Base-by-base conservation (phyloP, 108 stramenopile genomes). In the Pseudonitzschia delicatissima region DNA sequence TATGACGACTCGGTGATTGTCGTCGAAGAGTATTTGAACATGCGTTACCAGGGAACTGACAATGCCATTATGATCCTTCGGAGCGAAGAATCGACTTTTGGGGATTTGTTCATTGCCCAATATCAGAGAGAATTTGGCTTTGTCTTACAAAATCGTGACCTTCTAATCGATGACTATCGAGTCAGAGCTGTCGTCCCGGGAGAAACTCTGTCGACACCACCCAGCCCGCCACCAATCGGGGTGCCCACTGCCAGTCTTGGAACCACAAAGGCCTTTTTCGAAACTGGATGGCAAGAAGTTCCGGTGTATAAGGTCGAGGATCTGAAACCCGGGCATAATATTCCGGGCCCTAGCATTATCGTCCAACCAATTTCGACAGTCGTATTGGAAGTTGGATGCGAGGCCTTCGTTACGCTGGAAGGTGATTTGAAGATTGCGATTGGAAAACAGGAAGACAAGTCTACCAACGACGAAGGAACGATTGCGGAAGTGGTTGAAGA, bases 41-140 rank as follows among this genome's bases (percentile, higher is more conserved):
- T 98, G 73, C 83, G 98, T 4, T 99, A 94, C 69, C 69, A 91
- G 60, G 98, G 98, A 27, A 98, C 98, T 0, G 98, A 99, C 64
- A 97, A 88, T 57, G 92, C 96, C 20, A 85, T 96, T 49, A 97
- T 98, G 96, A 90, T 93, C 25, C 39, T 29, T 25, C 57, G 66
- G 53, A 64, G 31, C 25, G 21, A 13, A 5, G 65, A 51, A 50
- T 45, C 82, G 6, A 81, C 87, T 33, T 88, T 87, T 63, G 90
- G 77, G 23, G 62, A 74, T 5, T 69, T 80, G 29, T 95, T 95
- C 65, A 40, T 70, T 8, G 81, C 80, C 11, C 57, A 83, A 50
- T 96, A 97, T 63, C 67, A 81, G 57, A 81, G 96, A 36, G 97
- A 98, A 70, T 98, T 96, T 74, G 98, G 98, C 35, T 99, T 99